Evolutionary conservation across 2,329 filamentous ascomycete genomes (phyloP), one percentile per base, ranked within the genome.

Genomic region (Hypoxylon sp.): DNA sequence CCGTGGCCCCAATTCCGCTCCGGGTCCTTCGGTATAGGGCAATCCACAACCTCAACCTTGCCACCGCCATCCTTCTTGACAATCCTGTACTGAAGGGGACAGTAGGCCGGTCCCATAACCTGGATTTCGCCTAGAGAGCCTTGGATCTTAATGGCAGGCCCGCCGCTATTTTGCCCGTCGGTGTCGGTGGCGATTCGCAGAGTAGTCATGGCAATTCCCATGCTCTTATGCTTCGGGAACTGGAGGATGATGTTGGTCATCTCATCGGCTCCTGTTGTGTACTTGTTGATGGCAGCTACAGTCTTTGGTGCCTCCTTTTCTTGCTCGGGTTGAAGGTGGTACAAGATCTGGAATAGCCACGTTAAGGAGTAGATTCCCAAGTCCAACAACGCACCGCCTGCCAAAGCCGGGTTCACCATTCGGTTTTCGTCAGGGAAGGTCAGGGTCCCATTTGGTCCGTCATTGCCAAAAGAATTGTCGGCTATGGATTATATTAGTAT

Each of bases 331-430:
- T 94, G 91, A 2, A 92, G 88, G 79, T 94, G 92, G 81, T 97
- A 97, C 29, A 97, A 86, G 48, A 91, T 91, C 81, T 97, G 93
- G 86, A 95, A 97, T 54, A 96, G 87, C 94, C 94, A 97, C 32
- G 93, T 97, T 68, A 97, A 82, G 51, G 92, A 89, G 83, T 97
- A 97, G 79, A 97, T 92, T 68, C 94, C 94, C 63, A 97, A 84
- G 79, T 97, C 94, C 55, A 97, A 86, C 60, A 97, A 83, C 1
- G 91, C 91, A 58, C 94, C 94, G 31, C 94, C 94, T 0, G 93
- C 94, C 48, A 97, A 85, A 75, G 94, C 91, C 19, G 86, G 85
- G 80, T 97, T 97, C 69, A 97, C 84, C 86, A 97, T 94, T 58
- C 94, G 90, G 82, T 94, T 85, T 55, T 85, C 82, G 74, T 89